These are phyloP conservation scores for Fusarium torulosum DNA, from an alignment of 2,329 filamentous ascomycete genomes.

Conservation along the genomic window DNA sequence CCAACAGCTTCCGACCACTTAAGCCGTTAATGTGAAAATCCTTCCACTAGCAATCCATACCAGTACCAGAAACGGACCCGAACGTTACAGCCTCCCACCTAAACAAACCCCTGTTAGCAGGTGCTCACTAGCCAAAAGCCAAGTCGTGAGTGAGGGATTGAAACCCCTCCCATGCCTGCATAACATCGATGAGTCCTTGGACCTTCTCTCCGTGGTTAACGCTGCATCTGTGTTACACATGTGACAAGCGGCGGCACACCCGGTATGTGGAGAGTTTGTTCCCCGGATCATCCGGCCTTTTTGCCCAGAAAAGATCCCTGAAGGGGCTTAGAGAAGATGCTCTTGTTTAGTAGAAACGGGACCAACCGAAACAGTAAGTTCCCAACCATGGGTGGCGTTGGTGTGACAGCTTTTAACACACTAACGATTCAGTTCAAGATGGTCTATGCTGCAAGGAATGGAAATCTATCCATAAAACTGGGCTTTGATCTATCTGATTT, in stretches of 20 bases:
- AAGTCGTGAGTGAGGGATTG: slow-evolving; percentile 9
- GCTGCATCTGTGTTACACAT: slow-evolving; percentile 13
- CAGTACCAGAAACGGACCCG: neutral
- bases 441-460: neutral
- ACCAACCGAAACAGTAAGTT: slow-evolving; percentile 11
- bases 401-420: neutral
- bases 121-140: slow-evolving; percentile 20
- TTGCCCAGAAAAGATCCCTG: slow-evolving; percentile 14
- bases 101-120: slow-evolving; percentile 7
- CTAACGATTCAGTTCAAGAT: neutral
- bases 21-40: neutral
- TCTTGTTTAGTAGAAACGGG: slow-evolving; percentile 3
- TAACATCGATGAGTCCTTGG: neutral
- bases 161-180: neutral
- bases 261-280: slow-evolving; percentile 8
- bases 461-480: too few relatives aligned
- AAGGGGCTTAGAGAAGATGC: slow-evolving; percentile 1
- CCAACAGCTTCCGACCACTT: neutral
- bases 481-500: too few relatives aligned
- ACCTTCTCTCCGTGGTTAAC: slow-evolving; percentile 34
- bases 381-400: neutral
- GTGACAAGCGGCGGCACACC: slow-evolving; percentile 14
- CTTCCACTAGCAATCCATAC: neutral
- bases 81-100: slow-evolving; percentile 1
- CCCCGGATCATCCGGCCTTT: slow-evolving; percentile 19